Evolutionary conservation across 192 early-diverging fungal species (phyloP), one percentile per base, ranked within the genome.

Genomic region (Cladochytrium replicatum): DNA sequence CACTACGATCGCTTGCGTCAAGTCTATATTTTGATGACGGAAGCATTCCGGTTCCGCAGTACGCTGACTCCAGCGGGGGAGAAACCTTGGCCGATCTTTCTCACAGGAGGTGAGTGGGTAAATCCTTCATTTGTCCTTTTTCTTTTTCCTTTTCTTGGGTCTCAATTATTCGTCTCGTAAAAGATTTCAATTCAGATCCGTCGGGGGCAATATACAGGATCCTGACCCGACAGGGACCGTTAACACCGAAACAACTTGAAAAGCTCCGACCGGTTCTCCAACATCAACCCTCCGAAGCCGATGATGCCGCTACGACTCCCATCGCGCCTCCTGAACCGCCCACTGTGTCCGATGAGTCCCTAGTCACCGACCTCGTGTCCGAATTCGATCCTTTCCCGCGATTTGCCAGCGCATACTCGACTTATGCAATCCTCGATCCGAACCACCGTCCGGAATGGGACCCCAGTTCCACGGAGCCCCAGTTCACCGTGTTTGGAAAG

Each of bases 1-100:
- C 49, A 55, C 28, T 69, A 54, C 21, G 60, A 61, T 48, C 30
- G 46, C 42, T 32, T 67, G 2, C 41, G 67, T 3, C 67, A 69
- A 44, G 43, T 51, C 25, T 61, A 45, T 29, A 40, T 69, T 8
- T 30, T 66, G 41, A 23, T 61, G 8, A 40, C 60, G 6, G 62
- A 61, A n/a, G 57, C 48, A 2, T 34, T 34, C 22, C 26, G 2
- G 8, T 44, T 60, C 22, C 6, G 32, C 5, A 11, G 21, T 22
- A 5, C 21, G 32, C n/a, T 57, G 17, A 53, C 25, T 30, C 38
- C 6, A 15, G 26, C 30, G 1, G n/a, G 6, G 19, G 8, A 45
- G 22, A 17, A 6, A 41, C 17, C 26, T 32, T 67, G 65, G 65
- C 55, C 60, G 0, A 27, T 32, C 13, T 46, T 59, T 4, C 27